A percentile compares a stretch with the other conserved stretches of the same genome.
These are phyloP conservation scores for Aspergillus biplanus DNA, from an alignment of 495 filamentous ascomycete species.

Conservation along the genomic window DNA sequence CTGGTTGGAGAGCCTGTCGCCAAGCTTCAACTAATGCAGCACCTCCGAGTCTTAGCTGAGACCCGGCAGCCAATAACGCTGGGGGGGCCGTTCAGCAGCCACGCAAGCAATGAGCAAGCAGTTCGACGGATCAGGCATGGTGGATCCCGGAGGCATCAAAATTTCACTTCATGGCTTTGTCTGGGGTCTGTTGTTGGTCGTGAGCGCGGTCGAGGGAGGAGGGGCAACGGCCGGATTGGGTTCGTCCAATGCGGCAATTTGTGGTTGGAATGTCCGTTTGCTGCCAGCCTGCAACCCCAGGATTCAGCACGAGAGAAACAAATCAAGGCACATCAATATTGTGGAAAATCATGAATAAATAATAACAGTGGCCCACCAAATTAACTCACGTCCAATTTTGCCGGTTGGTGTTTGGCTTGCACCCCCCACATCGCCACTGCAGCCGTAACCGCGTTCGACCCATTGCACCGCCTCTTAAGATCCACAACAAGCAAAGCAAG, in stretches of 20 bases:
- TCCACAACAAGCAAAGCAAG: no score
- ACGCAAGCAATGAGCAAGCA: constrained; percentile 20
- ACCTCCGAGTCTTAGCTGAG: constrained; percentile 20
- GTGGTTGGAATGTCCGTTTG: constrained; percentile 4
- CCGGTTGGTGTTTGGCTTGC: no score
- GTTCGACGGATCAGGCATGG: constrained; percentile 11
- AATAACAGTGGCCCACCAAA: no score
- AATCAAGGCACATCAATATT: background rate
- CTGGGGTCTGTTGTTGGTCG: background rate
- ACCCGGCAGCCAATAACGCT: constrained; percentile 8
- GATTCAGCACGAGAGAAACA: no score
- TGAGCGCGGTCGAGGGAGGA: background rate
- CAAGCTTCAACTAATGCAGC: constrained; percentile 33
- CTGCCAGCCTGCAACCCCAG: background rate
- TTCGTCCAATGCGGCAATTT: background rate
- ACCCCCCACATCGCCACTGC: no score
- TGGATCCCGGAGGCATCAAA: constrained; percentile 4
- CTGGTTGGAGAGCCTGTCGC: background rate
- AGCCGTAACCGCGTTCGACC: no score
- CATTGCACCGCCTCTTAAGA: no score
- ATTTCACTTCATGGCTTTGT: background rate
- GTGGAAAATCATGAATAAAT: background rate
- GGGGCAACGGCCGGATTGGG: background rate
- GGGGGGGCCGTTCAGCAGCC: background rate
- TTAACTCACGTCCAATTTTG: no score